phyloP scores from a whole-genome alignment of 2,329 filamentous ascomycete genomes.

The Dothiorella sarmentorum region DNA sequence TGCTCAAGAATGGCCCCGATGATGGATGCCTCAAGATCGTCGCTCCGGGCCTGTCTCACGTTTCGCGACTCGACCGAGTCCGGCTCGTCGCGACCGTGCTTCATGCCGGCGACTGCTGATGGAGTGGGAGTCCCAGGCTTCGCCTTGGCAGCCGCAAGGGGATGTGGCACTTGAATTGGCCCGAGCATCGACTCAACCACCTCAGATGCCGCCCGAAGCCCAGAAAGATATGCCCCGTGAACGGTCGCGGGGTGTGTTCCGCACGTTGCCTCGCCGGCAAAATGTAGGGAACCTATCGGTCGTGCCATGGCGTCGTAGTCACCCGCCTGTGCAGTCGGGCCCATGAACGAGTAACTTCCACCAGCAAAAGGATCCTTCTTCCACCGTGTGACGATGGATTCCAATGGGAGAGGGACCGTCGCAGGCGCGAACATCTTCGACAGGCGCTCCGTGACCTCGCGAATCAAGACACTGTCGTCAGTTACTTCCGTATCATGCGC shows the following conservation, averaged over 20 bases:
- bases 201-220: slow-evolving; percentile 83
- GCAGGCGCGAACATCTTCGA: slow-evolving; percentile 65
- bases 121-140: slow-evolving; percentile 23
- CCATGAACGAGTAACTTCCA: slow-evolving; percentile 93
- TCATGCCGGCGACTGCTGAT: slow-evolving; percentile 9
- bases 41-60: slow-evolving; percentile 29
- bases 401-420: slow-evolving; percentile 70
- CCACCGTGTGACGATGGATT: slow-evolving; percentile 91
- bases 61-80: slow-evolving; percentile 19
- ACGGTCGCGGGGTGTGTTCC: slow-evolving; percentile 95
- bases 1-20: slow-evolving; percentile 54
- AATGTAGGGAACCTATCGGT: slow-evolving; percentile 81
- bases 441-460: slow-evolving; percentile 76
- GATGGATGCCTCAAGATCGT: slow-evolving; percentile 56
- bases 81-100: slow-evolving; percentile 20
- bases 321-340: slow-evolving; percentile 72
- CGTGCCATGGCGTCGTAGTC: slow-evolving; percentile 93
- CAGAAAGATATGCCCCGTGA: slow-evolving; percentile 92
- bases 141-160: slow-evolving; percentile 66
- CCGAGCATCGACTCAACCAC: slow-evolving; percentile 78
- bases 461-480: slow-evolving; percentile 70
- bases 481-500: slow-evolving; percentile 81
- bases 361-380: slow-evolving; percentile 84
- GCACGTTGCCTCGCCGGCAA: slow-evolving; percentile 94
- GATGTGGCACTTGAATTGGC: slow-evolving; percentile 68